Percentiles rank a stretch among this genome's conserved stretches.
Evolutionary conservation across 352 stramenopile species (phyloP).

Genomic region (Sclerospora graminicola): DNA sequence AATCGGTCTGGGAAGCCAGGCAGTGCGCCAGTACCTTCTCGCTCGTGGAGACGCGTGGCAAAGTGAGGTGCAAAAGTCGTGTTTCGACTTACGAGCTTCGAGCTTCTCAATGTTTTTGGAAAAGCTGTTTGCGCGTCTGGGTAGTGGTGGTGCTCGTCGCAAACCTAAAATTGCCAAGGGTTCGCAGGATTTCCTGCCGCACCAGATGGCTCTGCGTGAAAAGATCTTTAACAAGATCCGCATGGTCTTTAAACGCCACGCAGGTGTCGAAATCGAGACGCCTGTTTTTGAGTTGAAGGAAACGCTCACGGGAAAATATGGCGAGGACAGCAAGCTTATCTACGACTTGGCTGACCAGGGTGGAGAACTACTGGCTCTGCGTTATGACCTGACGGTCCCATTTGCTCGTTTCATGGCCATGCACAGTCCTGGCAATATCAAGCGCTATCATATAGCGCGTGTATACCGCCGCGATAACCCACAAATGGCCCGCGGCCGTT

Average conservation of each 20-base stretch:
- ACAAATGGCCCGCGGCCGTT: conserved; percentile 89
- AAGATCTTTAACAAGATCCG: conserved; percentile 96
- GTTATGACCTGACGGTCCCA: conserved; percentile 97
- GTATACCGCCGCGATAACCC: conserved; percentile 96
- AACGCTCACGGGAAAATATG: conserved; percentile 98
- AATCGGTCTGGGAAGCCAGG: conserved; percentile 52
- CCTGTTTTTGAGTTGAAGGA: conserved; percentile 98
- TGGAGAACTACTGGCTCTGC: conserved; percentile 89
- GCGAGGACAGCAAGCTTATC: conserved; percentile 98
- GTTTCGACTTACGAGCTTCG: conserved; percentile 50
- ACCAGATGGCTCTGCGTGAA: conserved; percentile 95
- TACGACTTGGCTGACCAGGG: conserved; percentile 98
- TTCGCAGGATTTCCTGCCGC: conserved; percentile 92
- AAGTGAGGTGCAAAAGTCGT: conserved; percentile 13
- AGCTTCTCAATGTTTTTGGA: conserved; percentile 43
- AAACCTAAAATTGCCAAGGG: conserved; percentile 87
- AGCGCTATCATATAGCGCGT: conserved; percentile 97
- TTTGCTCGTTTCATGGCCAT: conserved; percentile 97
- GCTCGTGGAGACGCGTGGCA: conserved; percentile 20
- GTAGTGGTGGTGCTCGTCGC: conserved; percentile 60
- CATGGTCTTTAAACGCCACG: conserved; percentile 96
- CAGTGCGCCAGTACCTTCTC: conserved; percentile 45
- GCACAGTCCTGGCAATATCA: conserved; percentile 97
- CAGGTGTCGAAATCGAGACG: conserved; percentile 96
- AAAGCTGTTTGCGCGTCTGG: conserved; percentile 50